phyloP scores from a whole-genome alignment of 1,139 yeast genomes.

The Geotrichum reessii region DNA sequence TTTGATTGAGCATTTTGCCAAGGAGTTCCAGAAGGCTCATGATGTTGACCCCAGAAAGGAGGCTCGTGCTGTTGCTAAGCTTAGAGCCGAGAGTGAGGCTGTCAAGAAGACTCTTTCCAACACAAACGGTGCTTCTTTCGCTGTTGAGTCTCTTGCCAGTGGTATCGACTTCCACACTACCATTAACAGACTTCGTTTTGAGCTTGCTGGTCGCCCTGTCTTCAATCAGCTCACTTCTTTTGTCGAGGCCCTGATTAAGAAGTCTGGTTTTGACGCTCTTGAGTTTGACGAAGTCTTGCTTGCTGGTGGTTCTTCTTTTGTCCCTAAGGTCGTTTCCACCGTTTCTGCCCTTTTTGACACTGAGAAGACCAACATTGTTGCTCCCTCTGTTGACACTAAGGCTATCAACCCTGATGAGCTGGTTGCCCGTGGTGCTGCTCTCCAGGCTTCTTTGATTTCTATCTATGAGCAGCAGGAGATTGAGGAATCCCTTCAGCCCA shows the following conservation, averaged over 20 bases:
- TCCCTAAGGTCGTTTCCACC: slow-evolving; percentile 83
- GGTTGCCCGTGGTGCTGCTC: slow-evolving; percentile 91
- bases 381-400: slow-evolving; percentile 72
- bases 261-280: slow-evolving; percentile 79
- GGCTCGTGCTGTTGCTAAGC: slow-evolving; percentile 83
- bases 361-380: slow-evolving; percentile 65
- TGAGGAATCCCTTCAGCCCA: slow-evolving; percentile 76
- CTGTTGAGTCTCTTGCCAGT: slow-evolving; percentile 90
- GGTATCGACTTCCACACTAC: slow-evolving; percentile 92
- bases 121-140: slow-evolving; percentile 82
- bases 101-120: slow-evolving; percentile 91
- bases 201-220: slow-evolving; percentile 75
- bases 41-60: slow-evolving; percentile 74
- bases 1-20: slow-evolving; percentile 76
- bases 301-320: slow-evolving; percentile 90
- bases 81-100: slow-evolving; percentile 73
- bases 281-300: slow-evolving; percentile 88
- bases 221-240: slow-evolving; percentile 71
- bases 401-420: slow-evolving; percentile 87
- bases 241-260: slow-evolving; percentile 65
- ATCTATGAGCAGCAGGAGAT: slow-evolving; percentile 83
- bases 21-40: slow-evolving; percentile 88
- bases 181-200: slow-evolving; percentile 91
- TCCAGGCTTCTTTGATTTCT: slow-evolving; percentile 87
- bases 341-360: slow-evolving; percentile 67